Evolutionary conservation across 164 flowering plant genomes (phyloP), one percentile per base, ranked within the genome.

Genomic region (Vitis amurensis): DNA sequence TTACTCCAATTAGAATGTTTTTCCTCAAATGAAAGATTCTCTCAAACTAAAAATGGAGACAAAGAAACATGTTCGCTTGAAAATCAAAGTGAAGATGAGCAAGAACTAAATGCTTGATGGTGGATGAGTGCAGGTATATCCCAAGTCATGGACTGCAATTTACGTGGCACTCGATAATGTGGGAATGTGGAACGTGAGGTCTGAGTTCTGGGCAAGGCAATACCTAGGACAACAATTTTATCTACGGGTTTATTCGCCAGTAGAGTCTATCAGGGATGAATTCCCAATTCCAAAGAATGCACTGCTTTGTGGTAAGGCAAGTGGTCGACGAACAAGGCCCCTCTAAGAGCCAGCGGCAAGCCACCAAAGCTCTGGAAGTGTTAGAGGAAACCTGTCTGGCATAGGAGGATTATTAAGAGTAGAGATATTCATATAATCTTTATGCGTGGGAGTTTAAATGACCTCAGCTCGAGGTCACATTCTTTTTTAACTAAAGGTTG

Each of bases 201-300:
- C 94, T 0, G 94, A 92, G 78, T 87, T 82, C 52, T 92, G 98
- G 98, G 98, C 89, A 30, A 78, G 96, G 23, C 96, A 89, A 48
- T 92, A 92, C 76, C 84, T 92, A 0, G 98, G 98, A 49, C 98
- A 92, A 64, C 98, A 92, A 62, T 73, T 89, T n/a, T 92, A 92
- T 66, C 70, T 92, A 55, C 88, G 94, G 0, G 98, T 92, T 16
- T 88, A 87, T 56, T 84, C 98, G 1, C 61, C 79, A 0, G 81
- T 84, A 17, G 79, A 77, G 10, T 92, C 98, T 1, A 58, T 86
- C 8, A 85, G 98, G 68, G 96, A 92, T 49, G 98, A 92, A 66
- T 87, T 56, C 63, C 96, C 96, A 9, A 88, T 92, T 56, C 98
- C 98, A 9, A 87, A 79, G 80, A 88, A 91, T 68, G 94, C 98